phyloP scores from a whole-genome alignment of 1,284 basidiomycete species.

The Puccinia brachypodii region DNA sequence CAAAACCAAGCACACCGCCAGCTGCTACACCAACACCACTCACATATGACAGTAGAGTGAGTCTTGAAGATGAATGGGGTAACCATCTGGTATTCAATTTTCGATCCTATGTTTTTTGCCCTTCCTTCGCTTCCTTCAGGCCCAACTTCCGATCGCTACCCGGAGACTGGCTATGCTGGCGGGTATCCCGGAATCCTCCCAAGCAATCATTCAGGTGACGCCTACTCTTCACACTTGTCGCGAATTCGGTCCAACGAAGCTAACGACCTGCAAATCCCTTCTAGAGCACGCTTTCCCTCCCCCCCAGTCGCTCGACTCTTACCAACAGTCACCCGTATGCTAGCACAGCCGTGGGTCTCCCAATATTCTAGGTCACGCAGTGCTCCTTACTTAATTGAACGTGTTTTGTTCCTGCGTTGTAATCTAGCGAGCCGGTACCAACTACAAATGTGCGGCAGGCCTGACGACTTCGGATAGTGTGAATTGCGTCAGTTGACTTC shows the following conservation, averaged over 20 bases:
- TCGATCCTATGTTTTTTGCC: background rate
- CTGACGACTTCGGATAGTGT: background rate
- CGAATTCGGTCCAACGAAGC: background rate
- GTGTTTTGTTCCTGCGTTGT: background rate
- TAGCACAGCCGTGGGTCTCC: conserved; percentile 6
- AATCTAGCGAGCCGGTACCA: background rate
- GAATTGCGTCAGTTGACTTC: conserved; percentile 3
- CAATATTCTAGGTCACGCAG: background rate
- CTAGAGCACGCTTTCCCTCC: conserved; percentile 34
- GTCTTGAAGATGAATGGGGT: background rate
- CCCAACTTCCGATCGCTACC: conserved; percentile 35
- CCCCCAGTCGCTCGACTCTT: background rate
- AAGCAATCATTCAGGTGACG: conserved; percentile 47
- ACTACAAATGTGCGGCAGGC: background rate
- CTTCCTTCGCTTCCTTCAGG: conserved; percentile 4
- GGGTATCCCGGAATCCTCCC: conserved; percentile 48
- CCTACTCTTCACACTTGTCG: background rate
- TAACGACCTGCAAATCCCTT: background rate
- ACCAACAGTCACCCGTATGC: background rate
- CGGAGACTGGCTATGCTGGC: conserved; percentile 33
- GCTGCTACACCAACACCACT: background rate
- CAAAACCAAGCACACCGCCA: background rate
- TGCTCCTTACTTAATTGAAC: background rate
- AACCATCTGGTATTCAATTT: background rate
- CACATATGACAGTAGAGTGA: background rate